These are phyloP conservation scores for Crithidia bombi DNA, from an alignment of 208 protist species.

Conservation along the genomic window DNA sequence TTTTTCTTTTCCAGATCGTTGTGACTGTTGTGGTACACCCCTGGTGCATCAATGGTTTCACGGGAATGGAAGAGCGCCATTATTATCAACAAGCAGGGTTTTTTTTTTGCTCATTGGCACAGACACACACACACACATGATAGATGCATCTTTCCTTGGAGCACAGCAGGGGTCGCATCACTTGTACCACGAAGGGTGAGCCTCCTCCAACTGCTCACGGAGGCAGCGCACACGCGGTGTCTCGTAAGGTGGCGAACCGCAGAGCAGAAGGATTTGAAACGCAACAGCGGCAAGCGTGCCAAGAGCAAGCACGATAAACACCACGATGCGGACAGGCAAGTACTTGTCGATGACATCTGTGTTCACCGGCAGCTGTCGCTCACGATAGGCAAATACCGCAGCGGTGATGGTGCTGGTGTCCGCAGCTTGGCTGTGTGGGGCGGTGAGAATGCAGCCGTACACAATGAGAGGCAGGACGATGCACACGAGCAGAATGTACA, in stretches of 20 bases:
- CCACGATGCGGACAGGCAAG: conserved; percentile 62
- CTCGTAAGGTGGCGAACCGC: conserved; percentile 60
- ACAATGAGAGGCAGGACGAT: conserved; percentile 72
- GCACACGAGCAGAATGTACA: conserved; percentile 60
- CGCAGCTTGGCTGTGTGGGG: conserved; percentile 20
- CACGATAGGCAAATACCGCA: conserved; percentile 42
- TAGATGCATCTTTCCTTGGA: not conserved
- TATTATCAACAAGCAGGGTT: too few species aligned
- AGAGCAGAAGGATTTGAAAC: conserved; percentile 42
- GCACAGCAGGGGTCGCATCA: conserved; percentile 1
- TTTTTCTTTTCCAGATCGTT: not conserved
- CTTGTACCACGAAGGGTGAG: conserved; percentile 81
- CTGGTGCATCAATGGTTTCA: too few species aligned
- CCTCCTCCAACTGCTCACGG: conserved; percentile 74
- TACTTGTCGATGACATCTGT: conserved; percentile 64
- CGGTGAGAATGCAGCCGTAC: conserved; percentile 75
- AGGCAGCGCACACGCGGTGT: conserved; percentile 78
- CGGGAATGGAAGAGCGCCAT: too few species aligned
- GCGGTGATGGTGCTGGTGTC: conserved; percentile 3
- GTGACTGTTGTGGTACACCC: too few species aligned
- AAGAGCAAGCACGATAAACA: conserved; percentile 55
- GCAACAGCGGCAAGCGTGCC: conserved; percentile 48
- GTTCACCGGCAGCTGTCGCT: conserved; percentile 47
- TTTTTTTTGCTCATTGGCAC: not conserved
- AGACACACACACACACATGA: conserved; percentile 5